phyloP scores from a whole-genome alignment of 495 filamentous ascomycete species.

The Lindgomyces ingoldianus region DNA sequence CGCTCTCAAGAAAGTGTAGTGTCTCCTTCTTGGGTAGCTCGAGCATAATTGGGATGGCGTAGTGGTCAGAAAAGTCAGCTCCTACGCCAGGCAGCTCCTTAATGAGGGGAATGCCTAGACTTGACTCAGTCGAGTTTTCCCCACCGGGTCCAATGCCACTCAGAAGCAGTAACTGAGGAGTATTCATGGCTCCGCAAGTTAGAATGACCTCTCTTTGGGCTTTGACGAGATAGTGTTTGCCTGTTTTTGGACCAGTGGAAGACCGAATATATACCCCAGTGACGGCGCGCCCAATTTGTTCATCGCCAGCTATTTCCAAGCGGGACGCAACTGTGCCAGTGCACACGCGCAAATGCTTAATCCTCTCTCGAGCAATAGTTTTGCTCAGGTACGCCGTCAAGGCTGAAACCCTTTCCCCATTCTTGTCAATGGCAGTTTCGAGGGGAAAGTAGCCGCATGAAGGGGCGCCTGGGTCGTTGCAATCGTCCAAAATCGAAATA shows the following conservation, averaged over 20 bases:
- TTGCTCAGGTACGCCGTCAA: constrained; percentile 20
- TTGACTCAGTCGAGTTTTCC: constrained; percentile 9
- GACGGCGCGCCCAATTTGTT: constrained; percentile 9
- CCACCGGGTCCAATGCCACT: constrained; percentile 33
- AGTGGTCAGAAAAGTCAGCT: constrained; percentile 30
- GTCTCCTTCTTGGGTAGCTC: constrained; percentile 23
- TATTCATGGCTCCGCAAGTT: constrained; percentile 21
- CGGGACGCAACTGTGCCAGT: constrained; percentile 25
- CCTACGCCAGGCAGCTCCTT: constrained; percentile 27
- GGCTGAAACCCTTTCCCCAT: constrained; percentile 23
- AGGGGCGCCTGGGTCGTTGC: constrained; percentile 16
- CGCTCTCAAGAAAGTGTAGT: constrained; percentile 14
- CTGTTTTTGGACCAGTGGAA: constrained; percentile 6
- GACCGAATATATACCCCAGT: constrained; percentile 19
- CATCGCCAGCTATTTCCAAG: constrained; percentile 20
- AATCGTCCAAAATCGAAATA: constrained; percentile 19
- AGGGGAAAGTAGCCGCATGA: constrained; percentile 22
- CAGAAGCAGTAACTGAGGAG: constrained; percentile 29
- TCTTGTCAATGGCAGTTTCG: constrained; percentile 27
- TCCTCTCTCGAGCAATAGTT: constrained; percentile 13
- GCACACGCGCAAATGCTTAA: constrained; percentile 16
- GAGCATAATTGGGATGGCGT: constrained; percentile 27
- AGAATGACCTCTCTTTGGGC: constrained; percentile 28
- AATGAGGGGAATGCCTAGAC: constrained; percentile 18
- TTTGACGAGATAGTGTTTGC: constrained; percentile 24